phyloP scores from a whole-genome alignment of 2,329 filamentous ascomycete species.

The Arthrocladium fulminans region DNA sequence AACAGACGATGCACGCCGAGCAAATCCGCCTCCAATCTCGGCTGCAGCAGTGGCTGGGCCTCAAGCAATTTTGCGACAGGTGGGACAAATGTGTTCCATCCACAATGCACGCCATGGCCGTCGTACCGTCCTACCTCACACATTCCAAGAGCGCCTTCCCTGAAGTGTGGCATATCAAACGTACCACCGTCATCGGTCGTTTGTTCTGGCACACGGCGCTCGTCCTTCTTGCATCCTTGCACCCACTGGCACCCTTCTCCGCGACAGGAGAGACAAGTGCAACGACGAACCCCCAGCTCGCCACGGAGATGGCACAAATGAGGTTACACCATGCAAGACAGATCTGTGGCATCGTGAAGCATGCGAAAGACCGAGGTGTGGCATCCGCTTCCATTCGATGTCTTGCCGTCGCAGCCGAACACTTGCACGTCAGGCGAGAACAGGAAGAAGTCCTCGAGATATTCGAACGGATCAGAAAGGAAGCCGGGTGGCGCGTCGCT shows the following conservation, averaged over 20 bases:
- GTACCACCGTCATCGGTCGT: constrained; percentile 68
- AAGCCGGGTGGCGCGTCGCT: constrained; percentile 70
- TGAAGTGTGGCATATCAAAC: constrained; percentile 81
- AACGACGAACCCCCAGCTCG: constrained; percentile 44
- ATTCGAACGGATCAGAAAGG: constrained; percentile 62
- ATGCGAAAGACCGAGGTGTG: constrained; percentile 71
- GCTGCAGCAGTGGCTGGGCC: constrained; percentile 64
- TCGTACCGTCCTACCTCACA: constrained; percentile 56
- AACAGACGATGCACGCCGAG: constrained; percentile 48
- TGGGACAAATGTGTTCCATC: constrained; percentile 74
- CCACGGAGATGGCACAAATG: constrained; percentile 59
- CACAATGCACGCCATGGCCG: constrained; percentile 76
- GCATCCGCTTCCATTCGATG: constrained; percentile 71
- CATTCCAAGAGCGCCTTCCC: constrained; percentile 68
- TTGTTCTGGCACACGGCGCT: constrained; percentile 85
- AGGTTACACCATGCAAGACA: constrained; percentile 69
- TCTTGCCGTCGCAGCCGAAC: constrained; percentile 66
- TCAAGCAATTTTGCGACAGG: constrained; percentile 72
- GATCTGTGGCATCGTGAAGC: constrained; percentile 81
- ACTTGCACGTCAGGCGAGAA: constrained; percentile 58
- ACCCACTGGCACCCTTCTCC: constrained; percentile 44
- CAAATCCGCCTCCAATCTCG: constrained; percentile 56
- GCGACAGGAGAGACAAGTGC: constrained; percentile 26
- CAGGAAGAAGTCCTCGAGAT: constrained; percentile 74
- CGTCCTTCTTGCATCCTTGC: constrained; percentile 68